Base-by-base conservation (phyloP, 257 asterid genomes). In the Hygrophila difformis region DNA sequence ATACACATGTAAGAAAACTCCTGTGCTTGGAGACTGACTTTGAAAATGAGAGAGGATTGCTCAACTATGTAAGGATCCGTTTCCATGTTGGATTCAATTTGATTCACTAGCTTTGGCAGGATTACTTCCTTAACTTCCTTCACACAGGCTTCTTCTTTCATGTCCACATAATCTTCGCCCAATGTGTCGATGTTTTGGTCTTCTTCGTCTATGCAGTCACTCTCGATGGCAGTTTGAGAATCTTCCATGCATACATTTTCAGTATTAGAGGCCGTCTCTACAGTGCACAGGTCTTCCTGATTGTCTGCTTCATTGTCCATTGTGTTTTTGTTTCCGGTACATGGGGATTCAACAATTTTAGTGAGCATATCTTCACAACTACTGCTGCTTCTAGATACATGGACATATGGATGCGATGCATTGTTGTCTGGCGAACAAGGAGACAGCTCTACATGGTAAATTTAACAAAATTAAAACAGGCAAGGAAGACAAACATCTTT, bases 321-420 rank as follows among this genome's bases (percentile, higher is more conserved):
- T 6, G 36, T 17, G 39, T 18, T 48, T 57, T 38, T 6, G 6
- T 6, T 15, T 40, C 15, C 49, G 3, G 59, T 53, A 35, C 51
- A 12, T 16, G 70, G 31, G 8, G 4, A 26, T 1, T 26, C 31
- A 3, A 26, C 31, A 26, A 26, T 26, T 26, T 5, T 59, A 18
- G 65, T 53, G 12, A 62, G 55, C 18, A 71, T 59, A 2, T 68
- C 75, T 31, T 19, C 63, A 64, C 79, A 73, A n/a, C n/a, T n/a
- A n/a, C n/a, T n/a, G n/a, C n/a, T n/a, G n/a, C n/a, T n/a, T n/a
- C n/a, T n/a, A n/a, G n/a, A n/a, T n/a, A n/a, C n/a, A n/a, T n/a
- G n/a, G n/a, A n/a, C n/a, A 48, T 71, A 80, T 39, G 60, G 28
- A 51, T 54, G 71, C 0, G 71, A 44, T n/a, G 29, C 46, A 8